These are phyloP conservation scores for Cyberlindnera galapagoensis DNA, from an alignment of 805 yeast species.

Conservation along the genomic window DNA sequence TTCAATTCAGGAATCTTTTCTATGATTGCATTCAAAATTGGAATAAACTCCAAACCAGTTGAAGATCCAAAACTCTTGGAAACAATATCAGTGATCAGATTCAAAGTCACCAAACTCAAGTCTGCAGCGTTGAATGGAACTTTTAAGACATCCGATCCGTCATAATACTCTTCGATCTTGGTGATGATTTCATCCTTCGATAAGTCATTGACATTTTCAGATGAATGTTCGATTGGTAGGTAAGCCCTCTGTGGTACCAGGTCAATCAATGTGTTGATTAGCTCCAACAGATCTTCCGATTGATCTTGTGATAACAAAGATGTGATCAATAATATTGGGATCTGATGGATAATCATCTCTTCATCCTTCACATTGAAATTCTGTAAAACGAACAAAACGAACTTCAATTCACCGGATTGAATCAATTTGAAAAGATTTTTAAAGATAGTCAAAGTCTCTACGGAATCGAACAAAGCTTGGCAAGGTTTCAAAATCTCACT, in stretches of 20 bases:
- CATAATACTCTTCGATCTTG: conserved; percentile 31
- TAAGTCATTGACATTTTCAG: conserved; percentile 10
- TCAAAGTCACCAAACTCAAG: conserved; percentile 35
- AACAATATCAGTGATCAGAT: conserved; percentile 24
- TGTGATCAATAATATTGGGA: conserved; percentile 62
- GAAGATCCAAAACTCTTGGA: conserved; percentile 17
- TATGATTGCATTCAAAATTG: conserved; percentile 30
- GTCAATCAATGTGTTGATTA: conserved; percentile 39
- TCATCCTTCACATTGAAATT: conserved; percentile 79
- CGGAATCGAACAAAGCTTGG: conserved; percentile 72
- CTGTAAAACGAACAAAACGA: conserved; percentile 53
- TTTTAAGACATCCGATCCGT: conserved; percentile 19
- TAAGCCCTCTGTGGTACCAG: conserved; percentile 60
- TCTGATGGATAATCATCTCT: conserved; percentile 71
- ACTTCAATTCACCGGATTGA: conserved; percentile 32
- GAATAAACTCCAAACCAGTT: conserved; percentile 26
- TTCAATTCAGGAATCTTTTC: conserved; percentile 40
- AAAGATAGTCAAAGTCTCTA: conserved; percentile 81
- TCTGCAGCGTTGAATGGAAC: conserved; percentile 40
- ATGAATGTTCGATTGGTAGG: conserved; percentile 43
- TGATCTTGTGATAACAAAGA: conserved; percentile 27
- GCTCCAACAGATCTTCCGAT: conserved; percentile 28
- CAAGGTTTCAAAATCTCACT: conserved; percentile 52
- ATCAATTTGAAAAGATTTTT: conserved; percentile 45
- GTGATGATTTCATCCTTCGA: conserved; percentile 19